Evolutionary conservation across 2,329 filamentous ascomycete species (phyloP).

Genomic region (Pleoardoris graminearum): DNA sequence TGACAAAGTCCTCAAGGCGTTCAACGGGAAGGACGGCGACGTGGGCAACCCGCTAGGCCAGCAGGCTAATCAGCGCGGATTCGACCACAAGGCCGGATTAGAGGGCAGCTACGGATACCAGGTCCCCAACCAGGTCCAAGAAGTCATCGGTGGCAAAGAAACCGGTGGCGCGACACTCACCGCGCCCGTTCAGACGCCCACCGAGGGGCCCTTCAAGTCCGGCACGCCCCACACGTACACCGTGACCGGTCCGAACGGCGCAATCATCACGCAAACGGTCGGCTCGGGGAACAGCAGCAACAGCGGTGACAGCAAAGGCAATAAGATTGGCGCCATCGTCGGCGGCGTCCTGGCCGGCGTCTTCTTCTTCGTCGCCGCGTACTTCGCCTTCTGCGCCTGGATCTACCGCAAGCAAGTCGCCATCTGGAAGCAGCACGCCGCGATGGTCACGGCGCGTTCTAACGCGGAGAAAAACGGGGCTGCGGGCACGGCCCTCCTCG

Average conservation of each 20-base stretch:
- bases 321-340: constrained; percentile 59
- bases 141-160: constrained; percentile 68
- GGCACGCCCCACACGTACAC: constrained; percentile 72
- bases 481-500: constrained; percentile 23
- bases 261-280: constrained; percentile 45
- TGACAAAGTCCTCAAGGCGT: constrained; percentile 52
- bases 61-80: constrained; percentile 56
- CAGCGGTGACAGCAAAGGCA: constrained; percentile 33
- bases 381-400: constrained; percentile 73
- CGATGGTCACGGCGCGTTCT: constrained; percentile 63
- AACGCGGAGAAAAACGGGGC: constrained; percentile 49
- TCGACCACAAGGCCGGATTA: constrained; percentile 60
- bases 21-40: constrained; percentile 29
- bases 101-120: constrained; percentile 66
- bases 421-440: constrained; percentile 71
- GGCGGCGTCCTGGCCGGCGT: constrained; percentile 67
- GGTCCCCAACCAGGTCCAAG: constrained; percentile 66
- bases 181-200: constrained; percentile 64
- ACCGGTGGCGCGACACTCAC: constrained; percentile 72
- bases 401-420: constrained; percentile 71
- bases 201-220: constrained; percentile 70
- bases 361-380: constrained; percentile 63
- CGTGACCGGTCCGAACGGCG: constrained; percentile 51
- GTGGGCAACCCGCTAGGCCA: constrained; percentile 53
- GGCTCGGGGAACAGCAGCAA: constrained; percentile 31